phyloP scores from a whole-genome alignment of 1,284 basidiomycete genomes.

The Cryptococcus hybrid region DNA sequence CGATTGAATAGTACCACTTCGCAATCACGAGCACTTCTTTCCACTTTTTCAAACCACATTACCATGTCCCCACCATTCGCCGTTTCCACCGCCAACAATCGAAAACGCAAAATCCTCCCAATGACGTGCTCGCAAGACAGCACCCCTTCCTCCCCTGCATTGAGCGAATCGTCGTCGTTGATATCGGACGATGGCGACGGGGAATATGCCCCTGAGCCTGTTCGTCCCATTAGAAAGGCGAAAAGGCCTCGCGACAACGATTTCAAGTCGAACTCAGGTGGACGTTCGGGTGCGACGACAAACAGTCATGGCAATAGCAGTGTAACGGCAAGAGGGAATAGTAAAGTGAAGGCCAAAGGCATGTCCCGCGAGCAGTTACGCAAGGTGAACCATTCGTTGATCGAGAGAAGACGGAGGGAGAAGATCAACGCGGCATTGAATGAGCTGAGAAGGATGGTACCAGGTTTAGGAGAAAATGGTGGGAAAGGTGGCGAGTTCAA shows the following conservation, averaged over 20 bases:
- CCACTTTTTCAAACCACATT: too few relatives aligned
- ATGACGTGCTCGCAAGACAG: not conserved
- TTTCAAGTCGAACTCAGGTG: not conserved
- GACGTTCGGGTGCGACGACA: not conserved
- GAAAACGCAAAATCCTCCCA: not conserved
- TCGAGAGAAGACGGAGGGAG: constrained; percentile 47
- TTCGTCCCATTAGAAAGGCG: not conserved
- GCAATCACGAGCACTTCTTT: too few relatives aligned
- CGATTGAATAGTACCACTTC: too few relatives aligned
- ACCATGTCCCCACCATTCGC: not conserved
- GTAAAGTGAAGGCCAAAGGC: not conserved
- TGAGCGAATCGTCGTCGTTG: not conserved
- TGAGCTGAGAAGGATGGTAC: constrained; percentile 47
- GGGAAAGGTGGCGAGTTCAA: constrained; percentile 50
- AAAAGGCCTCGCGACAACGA: not conserved
- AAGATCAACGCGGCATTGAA: constrained; percentile 49
- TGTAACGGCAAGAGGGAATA: not conserved
- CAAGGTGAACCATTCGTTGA: constrained; percentile 49
- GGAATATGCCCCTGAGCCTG: not conserved
- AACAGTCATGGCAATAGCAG: too few relatives aligned
- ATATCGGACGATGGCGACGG: not conserved
- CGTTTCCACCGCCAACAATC: not conserved
- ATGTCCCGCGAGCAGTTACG: constrained; percentile 43
- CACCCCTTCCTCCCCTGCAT: too few relatives aligned
- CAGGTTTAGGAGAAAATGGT: constrained; percentile 40